These are phyloP conservation scores for Zelonia costaricensis DNA, from an alignment of 208 protist species.

Conservation along the genomic window DNA sequence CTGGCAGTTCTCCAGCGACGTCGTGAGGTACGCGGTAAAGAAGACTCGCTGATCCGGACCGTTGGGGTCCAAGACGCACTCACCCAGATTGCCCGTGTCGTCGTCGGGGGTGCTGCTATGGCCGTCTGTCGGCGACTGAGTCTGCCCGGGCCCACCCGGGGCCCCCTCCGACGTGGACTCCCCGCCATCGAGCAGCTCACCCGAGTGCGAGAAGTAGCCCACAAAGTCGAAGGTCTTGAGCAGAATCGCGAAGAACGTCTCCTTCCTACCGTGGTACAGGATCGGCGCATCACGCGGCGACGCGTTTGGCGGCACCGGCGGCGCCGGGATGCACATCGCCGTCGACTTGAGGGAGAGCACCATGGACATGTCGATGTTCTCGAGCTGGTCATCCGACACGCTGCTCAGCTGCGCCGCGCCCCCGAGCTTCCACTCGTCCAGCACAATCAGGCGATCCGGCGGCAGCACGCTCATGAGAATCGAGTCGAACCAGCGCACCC, in stretches of 20 bases:
- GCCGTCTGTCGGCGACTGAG: slow-evolving; percentile 6
- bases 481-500: slow-evolving; percentile 81
- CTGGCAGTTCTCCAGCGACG: slow-evolving; percentile 50
- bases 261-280: slow-evolving; percentile 59
- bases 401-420: slow-evolving; percentile 29
- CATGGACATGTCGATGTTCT: slow-evolving; percentile 57
- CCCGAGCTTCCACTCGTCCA: slow-evolving; percentile 81
- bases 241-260: slow-evolving; percentile 82
- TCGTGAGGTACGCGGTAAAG: slow-evolving; percentile 58
- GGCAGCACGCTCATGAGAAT: slow-evolving; percentile 48
- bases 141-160: slow-evolving; percentile 10
- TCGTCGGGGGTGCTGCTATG: slow-evolving; percentile 11
- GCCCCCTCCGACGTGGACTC: slow-evolving; percentile 14
- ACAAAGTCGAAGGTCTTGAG: slow-evolving; percentile 91
- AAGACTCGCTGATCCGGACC: slow-evolving; percentile 16
- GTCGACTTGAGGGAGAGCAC: slow-evolving; percentile 48
- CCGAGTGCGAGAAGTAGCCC: slow-evolving; percentile 86
- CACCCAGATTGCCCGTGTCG: slow-evolving; percentile 4
- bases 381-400: slow-evolving; percentile 41
- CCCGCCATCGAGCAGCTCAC: slow-evolving; percentile 21
- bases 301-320: slow-evolving; percentile 21
- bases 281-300: slow-evolving; percentile 27
- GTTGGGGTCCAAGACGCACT: slow-evolving; percentile 8
- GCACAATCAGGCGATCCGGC: slow-evolving; percentile 51
- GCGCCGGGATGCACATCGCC: slow-evolving; percentile 28